Evolutionary conservation across 1,284 basidiomycete species (phyloP).

Genomic region (Leccinum solheimii): DNA sequence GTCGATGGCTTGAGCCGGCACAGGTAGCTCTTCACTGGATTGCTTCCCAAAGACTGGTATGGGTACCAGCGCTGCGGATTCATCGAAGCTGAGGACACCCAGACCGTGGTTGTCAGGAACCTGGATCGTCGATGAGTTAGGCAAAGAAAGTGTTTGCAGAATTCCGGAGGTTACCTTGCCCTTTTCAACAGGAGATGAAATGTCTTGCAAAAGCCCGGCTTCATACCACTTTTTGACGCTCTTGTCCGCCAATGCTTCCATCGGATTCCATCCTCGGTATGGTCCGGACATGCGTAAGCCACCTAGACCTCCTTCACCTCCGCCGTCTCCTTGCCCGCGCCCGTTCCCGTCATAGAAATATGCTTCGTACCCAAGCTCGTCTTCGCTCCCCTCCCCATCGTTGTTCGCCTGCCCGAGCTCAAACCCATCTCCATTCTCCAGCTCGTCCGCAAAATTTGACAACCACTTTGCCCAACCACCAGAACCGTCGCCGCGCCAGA

Average conservation of each 20-base stretch:
- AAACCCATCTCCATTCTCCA: constrained; percentile 87
- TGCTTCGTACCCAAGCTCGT: constrained; percentile 82
- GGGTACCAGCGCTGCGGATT: constrained; percentile 47
- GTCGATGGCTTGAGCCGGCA: constrained; percentile 32
- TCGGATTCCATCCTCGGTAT: constrained; percentile 86
- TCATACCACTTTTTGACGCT: constrained; percentile 85
- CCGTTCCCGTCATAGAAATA: constrained; percentile 83
- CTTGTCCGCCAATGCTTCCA: constrained; percentile 89
- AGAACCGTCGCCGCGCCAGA: constrained; percentile 88
- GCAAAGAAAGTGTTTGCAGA: constrained; percentile 8
- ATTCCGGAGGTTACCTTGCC: constrained; percentile 46
- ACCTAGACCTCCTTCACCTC: constrained; percentile 66
- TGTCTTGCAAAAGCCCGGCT: constrained; percentile 64
- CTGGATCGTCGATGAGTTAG: constrained; percentile 20
- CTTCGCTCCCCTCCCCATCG: constrained; percentile 69
- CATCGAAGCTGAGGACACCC: constrained; percentile 41
- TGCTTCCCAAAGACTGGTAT: constrained; percentile 49
- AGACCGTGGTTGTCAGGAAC: constrained; percentile 36
- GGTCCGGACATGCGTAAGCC: constrained; percentile 74
- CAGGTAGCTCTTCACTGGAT: constrained; percentile 31
- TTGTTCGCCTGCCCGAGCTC: constrained; percentile 63
- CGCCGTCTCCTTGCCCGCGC: constrained; percentile 72
- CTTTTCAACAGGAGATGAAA: constrained; percentile 42
- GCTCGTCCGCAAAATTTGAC: constrained; percentile 88
- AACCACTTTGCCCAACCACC: constrained; percentile 96